These are phyloP conservation scores for Pterocarpus santalinus DNA, from an alignment of 306 rosid species.

Conservation along the genomic window DNA sequence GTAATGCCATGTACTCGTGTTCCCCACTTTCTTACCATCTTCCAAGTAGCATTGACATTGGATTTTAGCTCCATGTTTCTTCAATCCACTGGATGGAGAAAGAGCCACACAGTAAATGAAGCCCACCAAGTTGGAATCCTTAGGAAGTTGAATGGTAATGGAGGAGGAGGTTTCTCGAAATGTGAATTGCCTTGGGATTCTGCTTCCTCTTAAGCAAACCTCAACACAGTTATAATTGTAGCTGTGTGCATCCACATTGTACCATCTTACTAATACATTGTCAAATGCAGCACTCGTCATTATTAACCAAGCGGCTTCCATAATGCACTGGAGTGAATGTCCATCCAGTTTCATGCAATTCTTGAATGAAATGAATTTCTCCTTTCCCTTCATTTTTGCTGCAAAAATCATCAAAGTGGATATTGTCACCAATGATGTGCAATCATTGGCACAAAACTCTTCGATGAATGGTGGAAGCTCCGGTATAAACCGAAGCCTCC, in stretches of 20 bases:
- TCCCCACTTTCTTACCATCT: background rate
- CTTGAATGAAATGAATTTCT: background rate
- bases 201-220: background rate
- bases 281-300: background rate
- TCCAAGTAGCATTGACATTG: background rate
- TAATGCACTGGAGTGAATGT: background rate
- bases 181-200: background rate
- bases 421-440: background rate
- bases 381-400: background rate
- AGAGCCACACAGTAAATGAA: conserved; percentile 1
- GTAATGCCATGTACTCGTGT: background rate
- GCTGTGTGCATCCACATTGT: background rate
- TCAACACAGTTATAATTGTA: background rate
- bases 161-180: background rate
- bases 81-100: background rate
- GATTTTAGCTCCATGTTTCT: background rate
- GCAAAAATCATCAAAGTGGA: background rate
- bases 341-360: background rate
- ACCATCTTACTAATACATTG: background rate
- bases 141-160: background rate
- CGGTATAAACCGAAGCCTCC: background rate
- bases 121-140: background rate
- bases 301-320: background rate
- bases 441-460: background rate
- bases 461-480: background rate